Evolutionary conservation across 495 filamentous ascomycete species (phyloP).

Genomic region (Penicillium canescens): DNA sequence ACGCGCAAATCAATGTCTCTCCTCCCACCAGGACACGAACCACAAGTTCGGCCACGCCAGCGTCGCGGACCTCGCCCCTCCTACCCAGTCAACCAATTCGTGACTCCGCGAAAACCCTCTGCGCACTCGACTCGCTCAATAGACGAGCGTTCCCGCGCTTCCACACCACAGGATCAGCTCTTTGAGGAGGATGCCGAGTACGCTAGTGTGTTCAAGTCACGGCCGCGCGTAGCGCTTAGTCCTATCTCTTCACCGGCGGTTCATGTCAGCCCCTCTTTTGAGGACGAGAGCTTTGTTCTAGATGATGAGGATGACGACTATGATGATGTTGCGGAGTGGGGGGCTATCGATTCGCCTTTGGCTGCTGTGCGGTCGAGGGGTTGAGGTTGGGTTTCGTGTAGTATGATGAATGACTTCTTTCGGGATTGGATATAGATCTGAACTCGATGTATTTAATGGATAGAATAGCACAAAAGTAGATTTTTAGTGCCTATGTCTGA

Average conservation of each 20-base stretch:
- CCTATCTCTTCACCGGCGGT: slow-evolving; percentile 63
- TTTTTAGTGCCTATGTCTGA: too few species aligned
- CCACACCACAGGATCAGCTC: slow-evolving; percentile 58
- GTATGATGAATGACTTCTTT: too few species aligned
- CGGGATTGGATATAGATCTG: too few species aligned
- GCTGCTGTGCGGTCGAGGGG: slow-evolving; percentile 9
- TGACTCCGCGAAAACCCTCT: slow-evolving; percentile 48
- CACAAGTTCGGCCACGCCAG: slow-evolving; percentile 23
- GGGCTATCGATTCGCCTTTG: slow-evolving; percentile 22
- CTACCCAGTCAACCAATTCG: slow-evolving; percentile 63
- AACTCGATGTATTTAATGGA: too few species aligned
- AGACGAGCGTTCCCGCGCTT: slow-evolving; percentile 28
- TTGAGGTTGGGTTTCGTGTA: background rate
- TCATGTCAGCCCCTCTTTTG: slow-evolving; percentile 32
- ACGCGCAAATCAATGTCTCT: slow-evolving; percentile 82
- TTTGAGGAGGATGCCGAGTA: slow-evolving; percentile 73
- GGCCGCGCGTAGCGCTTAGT: slow-evolving; percentile 77
- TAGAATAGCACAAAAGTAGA: too few species aligned
- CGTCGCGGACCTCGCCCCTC: slow-evolving; percentile 47
- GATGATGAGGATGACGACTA: slow-evolving; percentile 16
- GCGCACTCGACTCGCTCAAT: slow-evolving; percentile 6
- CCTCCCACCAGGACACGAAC: slow-evolving; percentile 36
- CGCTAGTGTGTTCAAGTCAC: slow-evolving; percentile 80
- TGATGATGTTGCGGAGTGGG: slow-evolving; percentile 14
- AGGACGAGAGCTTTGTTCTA: slow-evolving; percentile 34